Conservation (phyloP, 352 stramenopile species). For the Phytophthora syringae region DNA sequence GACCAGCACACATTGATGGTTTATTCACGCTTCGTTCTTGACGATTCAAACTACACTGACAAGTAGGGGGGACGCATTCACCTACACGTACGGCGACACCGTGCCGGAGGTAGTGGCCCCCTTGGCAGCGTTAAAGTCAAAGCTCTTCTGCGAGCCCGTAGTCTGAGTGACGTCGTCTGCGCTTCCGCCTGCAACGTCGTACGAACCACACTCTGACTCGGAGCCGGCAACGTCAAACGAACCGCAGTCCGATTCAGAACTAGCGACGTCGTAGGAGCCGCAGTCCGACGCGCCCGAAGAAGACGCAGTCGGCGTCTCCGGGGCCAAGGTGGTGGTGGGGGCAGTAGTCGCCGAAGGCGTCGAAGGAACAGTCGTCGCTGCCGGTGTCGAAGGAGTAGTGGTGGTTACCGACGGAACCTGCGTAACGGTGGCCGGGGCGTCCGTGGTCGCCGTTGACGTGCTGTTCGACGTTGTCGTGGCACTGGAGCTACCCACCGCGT, state of each 20-base stretch:
- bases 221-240: conserved; percentile 14
- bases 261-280: conserved; percentile 19
- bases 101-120: conserved; percentile 14
- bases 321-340: background rate
- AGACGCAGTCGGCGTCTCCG: background rate
- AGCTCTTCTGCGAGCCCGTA: conserved; percentile 19
- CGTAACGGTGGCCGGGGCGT: conserved; percentile 5
- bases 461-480: conserved; percentile 20
- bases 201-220: conserved; percentile 22
- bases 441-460: conserved; percentile 18
- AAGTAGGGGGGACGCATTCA: conserved; percentile 2
- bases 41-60: conserved; percentile 10
- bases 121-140: conserved; percentile 24
- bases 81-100: conserved; percentile 20
- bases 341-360: background rate
- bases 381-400: background rate
- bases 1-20: conserved; percentile 8
- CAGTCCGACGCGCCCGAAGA: conserved; percentile 12
- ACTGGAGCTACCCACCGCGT: conserved; percentile 24
- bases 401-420: conserved; percentile 11
- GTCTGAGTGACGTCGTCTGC: conserved; percentile 6
- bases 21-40: conserved; percentile 7
- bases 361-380: background rate
- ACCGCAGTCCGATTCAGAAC: conserved; percentile 10
- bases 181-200: conserved; percentile 10